Evolutionary conservation across 768 basidiomycete genomes (phyloP).

Genomic region (Kwoniella bestiolae): DNA sequence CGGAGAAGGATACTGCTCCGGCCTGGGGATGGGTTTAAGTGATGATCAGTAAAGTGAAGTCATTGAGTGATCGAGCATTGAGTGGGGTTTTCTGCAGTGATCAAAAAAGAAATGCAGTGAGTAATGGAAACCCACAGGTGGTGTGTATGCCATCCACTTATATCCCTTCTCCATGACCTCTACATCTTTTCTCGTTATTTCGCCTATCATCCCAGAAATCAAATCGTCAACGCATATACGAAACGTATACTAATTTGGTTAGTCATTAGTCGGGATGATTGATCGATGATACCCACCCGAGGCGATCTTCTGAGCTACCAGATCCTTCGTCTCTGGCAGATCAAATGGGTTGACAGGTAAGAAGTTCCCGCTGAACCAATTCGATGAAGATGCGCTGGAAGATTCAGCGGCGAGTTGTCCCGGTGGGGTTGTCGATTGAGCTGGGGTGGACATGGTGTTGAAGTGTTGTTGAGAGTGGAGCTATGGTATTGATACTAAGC

Average conservation of each 20-base stretch:
- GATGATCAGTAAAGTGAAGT: no score
- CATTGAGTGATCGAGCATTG: background rate
- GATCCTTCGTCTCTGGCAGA: constrained; percentile 23
- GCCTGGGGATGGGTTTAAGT: constrained; percentile 7
- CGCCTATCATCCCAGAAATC: constrained; percentile 7
- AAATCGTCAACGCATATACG: background rate
- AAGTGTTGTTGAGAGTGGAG: background rate
- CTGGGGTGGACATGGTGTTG: constrained; percentile 4
- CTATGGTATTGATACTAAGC: no score
- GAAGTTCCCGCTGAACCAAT: constrained; percentile 21
- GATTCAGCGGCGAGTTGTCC: constrained; percentile 5
- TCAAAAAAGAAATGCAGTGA: background rate
- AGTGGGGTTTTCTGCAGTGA: background rate
- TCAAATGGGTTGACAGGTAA: constrained; percentile 25
- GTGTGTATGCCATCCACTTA: constrained; percentile 26
- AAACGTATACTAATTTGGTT: background rate
- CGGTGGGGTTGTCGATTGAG: constrained; percentile 1
- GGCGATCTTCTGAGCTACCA: constrained; percentile 23
- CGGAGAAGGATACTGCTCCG: constrained; percentile 15
- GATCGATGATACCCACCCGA: constrained; percentile 17
- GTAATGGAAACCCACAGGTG: constrained; percentile 21
- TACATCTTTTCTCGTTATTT: constrained; percentile 21
- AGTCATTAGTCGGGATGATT: no score
- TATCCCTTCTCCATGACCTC: constrained; percentile 29
- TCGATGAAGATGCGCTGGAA: constrained; percentile 9